These are phyloP conservation scores for Trichoderma sp. DNA, from an alignment of 2,329 filamentous ascomycete genomes.

Conservation along the genomic window DNA sequence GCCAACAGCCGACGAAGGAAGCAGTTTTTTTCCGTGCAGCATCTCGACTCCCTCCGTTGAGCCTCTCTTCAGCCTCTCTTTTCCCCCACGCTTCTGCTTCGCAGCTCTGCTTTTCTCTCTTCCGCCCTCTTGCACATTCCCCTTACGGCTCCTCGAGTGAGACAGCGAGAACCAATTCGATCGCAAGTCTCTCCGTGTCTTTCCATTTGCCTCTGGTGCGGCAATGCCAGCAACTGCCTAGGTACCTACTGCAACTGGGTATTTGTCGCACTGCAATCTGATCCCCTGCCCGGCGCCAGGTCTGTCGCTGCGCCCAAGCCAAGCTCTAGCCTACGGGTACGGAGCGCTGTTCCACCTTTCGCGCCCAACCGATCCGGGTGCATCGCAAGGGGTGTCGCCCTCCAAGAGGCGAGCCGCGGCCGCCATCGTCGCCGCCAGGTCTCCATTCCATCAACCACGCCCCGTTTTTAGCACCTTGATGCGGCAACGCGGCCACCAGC, in stretches of 20 bases:
- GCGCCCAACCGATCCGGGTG: conserved; percentile 16
- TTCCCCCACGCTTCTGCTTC: background rate
- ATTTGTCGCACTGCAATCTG: background rate
- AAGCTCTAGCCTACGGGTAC: background rate
- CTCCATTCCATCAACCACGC: conserved; percentile 13
- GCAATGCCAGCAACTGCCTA: background rate
- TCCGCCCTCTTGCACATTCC: background rate
- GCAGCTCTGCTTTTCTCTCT: background rate
- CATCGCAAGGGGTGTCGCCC: conserved; percentile 19
- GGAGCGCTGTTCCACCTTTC: conserved; percentile 15
- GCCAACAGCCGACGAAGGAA: background rate
- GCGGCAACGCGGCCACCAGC: conserved; percentile 16
- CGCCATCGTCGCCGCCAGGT: conserved; percentile 21
- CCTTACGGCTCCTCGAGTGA: background rate
- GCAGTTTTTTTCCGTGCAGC: background rate
- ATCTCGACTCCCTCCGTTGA: background rate
- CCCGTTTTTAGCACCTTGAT: conserved; percentile 8
- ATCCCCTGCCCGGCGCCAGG: conserved; percentile 6
- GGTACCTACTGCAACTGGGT: background rate
- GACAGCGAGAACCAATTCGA: background rate
- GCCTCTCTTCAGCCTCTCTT: background rate
- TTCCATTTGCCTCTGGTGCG: background rate
- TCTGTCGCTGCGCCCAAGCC: conserved; percentile 12
- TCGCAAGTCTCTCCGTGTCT: background rate
- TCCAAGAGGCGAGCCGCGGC: conserved; percentile 21